phyloP scores from a whole-genome alignment of 352 stramenopile genomes.

The Pythium aphanidermatum region DNA sequence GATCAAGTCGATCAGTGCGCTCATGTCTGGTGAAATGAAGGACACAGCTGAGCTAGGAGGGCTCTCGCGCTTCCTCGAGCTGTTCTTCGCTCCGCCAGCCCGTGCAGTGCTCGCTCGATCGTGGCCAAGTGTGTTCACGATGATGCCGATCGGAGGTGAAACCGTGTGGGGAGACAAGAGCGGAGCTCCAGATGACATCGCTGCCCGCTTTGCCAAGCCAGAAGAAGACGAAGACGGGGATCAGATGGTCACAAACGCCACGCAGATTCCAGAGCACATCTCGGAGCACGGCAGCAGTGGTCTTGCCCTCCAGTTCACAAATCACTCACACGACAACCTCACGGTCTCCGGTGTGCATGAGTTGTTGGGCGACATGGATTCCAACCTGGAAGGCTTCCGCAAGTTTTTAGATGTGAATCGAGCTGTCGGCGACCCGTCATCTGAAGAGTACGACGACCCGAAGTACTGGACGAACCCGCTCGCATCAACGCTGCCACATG shows the following conservation, averaged over 20 bases:
- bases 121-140: slow-evolving; percentile 84
- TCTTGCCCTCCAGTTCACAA: slow-evolving; percentile 47
- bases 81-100: slow-evolving; percentile 59
- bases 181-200: slow-evolving; percentile 63
- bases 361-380: slow-evolving; percentile 39
- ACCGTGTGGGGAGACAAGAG: slow-evolving; percentile 72
- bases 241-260: slow-evolving; percentile 22
- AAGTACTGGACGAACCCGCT: slow-evolving; percentile 89
- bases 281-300: slow-evolving; percentile 40
- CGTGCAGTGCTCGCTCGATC: slow-evolving; percentile 55
- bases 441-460: slow-evolving; percentile 41
- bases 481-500: slow-evolving; percentile 76
- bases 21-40: slow-evolving; percentile 95
- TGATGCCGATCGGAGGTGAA: slow-evolving; percentile 92
- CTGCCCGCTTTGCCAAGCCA: slow-evolving; percentile 40
- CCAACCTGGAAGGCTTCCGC: slow-evolving; percentile 36
- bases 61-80: slow-evolving; percentile 80
- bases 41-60: slow-evolving; percentile 89
- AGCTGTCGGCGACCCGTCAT: slow-evolving; percentile 32
- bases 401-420: slow-evolving; percentile 39
- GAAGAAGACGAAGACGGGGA: slow-evolving; percentile 18
- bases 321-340: slow-evolving; percentile 45
- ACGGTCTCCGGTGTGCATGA: slow-evolving; percentile 43
- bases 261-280: slow-evolving; percentile 38
- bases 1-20: slow-evolving; percentile 87